Base-by-base conservation (phyloP, 2,329 filamentous ascomycete species). In the Podosphaera fusca region DNA sequence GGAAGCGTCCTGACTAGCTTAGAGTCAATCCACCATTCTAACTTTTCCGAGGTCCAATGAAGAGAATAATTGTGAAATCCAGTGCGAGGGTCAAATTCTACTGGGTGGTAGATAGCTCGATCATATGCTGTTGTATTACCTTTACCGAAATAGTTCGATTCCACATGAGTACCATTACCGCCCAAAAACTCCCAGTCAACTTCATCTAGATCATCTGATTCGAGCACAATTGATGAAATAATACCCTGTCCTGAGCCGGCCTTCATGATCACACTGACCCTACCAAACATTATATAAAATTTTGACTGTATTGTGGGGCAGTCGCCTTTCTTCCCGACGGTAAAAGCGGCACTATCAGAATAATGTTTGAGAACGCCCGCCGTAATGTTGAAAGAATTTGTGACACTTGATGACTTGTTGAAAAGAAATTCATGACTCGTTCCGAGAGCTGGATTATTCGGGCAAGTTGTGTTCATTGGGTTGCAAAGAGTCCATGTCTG, bases 261-360 rank as follows among this genome's bases (percentile, higher is more conserved):
- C 71, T 87, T 86, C 73, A 94, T 78, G 62, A 79, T 75, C 58
- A 90, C 76, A 69, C 92, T 86, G 57, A 87, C 81, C 59, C 81
- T 79, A 56, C 87, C 87, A 62, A 84, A 90, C 73, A 94, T 88
- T 69, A 94, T 84, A 72, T 87, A 92, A 68, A 88, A 90, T 63
- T 81, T 80, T 52, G 84, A 81, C 61, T 81, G 77, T 60, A 94
- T 77, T 0, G 87, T 94, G 0, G 87, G 85, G 0, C 87, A 84
- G 64, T 94, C 80, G 60, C 82, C 79, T 61, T 80, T 75, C 67
- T 82, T 75, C 57, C 69, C 71, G 70, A 95, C 81, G 55, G 77
- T 83, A 71, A 94, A 89, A 50, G 85, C 84, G 42, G 84, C 85
- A n/a, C 71, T 71, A 51, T 35, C 50, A 10, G 74, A 67, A 58